These are phyloP conservation scores for Pestalotiopsis sp. DNA, from an alignment of 2,329 filamentous ascomycete species.

Conservation along the genomic window DNA sequence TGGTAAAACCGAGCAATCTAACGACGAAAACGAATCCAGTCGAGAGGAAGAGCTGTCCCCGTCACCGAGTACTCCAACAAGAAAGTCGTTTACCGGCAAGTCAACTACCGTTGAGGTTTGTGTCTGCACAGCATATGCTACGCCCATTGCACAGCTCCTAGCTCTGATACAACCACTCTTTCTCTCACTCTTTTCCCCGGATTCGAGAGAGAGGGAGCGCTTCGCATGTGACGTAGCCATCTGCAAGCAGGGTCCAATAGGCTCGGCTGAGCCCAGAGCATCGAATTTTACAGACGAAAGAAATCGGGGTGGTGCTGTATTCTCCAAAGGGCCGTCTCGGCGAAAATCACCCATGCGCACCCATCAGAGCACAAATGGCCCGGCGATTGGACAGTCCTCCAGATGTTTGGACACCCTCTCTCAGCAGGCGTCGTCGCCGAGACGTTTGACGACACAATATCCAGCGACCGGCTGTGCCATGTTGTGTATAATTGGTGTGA, in stretches of 20 bases:
- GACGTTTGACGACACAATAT: background rate
- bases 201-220: background rate
- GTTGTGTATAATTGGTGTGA: background rate
- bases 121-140: background rate
- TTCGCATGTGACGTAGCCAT: background rate
- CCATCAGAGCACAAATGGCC: background rate
- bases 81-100: background rate
- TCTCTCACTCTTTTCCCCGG: background rate
- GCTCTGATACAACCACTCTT: background rate
- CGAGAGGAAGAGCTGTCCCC: background rate
- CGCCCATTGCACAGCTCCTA: background rate
- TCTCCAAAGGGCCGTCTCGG: background rate
- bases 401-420: background rate
- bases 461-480: background rate
- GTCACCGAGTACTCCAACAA: background rate
- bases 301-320: background rate
- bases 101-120: background rate
- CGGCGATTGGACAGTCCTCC: background rate
- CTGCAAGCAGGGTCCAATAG: conserved; percentile 4
- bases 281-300: background rate
- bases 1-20: no score
- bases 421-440: background rate
- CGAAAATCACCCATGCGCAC: background rate
- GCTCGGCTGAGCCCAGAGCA: background rate
- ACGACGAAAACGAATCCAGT: background rate